phyloP scores from a whole-genome alignment of 352 stramenopile genomes.

The Phytophthora pinifolia region DNA sequence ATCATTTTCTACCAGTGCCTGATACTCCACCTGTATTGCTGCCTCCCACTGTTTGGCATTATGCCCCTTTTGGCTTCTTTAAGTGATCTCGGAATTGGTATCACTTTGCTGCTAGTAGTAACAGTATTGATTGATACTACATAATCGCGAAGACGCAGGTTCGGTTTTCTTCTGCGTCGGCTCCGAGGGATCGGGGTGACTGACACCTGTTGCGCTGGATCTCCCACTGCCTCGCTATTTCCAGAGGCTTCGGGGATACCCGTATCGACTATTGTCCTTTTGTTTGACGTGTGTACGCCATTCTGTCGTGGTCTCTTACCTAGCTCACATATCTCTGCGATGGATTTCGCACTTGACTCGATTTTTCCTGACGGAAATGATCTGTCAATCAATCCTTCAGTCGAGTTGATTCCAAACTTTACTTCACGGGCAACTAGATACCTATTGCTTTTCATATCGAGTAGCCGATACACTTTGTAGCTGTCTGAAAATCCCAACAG shows the following conservation, averaged over 20 bases:
- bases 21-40: background rate
- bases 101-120: constrained; percentile 1
- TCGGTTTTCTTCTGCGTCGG: background rate
- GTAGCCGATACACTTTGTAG: background rate
- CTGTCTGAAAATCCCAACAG: background rate
- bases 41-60: background rate
- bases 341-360: background rate
- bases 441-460: background rate
- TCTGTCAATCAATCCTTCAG: background rate
- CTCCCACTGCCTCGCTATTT: background rate
- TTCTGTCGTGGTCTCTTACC: background rate
- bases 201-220: background rate
- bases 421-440: background rate
- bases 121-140: constrained; percentile 9
- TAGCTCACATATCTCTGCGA: background rate
- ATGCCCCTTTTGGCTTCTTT: background rate
- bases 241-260: background rate
- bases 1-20: background rate
- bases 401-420: background rate
- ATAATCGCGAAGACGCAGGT: background rate
- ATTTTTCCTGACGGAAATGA: background rate
- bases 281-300: background rate
- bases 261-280: background rate
- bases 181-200: background rate
- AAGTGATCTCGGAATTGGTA: constrained; percentile 1